Base-by-base conservation (phyloP, 441 rosid species). In the Melastoma candidum region DNA sequence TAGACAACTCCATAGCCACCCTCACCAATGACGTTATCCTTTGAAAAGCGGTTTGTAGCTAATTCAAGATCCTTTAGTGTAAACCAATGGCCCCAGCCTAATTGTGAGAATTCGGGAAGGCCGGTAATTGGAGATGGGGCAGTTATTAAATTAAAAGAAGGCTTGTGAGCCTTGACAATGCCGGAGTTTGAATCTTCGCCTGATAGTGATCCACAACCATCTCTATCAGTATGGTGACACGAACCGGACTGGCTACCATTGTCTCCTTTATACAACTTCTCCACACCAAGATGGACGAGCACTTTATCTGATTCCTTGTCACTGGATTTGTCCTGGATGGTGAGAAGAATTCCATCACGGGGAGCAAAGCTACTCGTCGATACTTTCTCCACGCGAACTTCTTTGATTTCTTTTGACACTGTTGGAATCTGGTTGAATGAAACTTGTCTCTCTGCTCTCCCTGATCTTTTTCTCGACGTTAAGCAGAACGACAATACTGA, bases 51-150 rank as follows among this genome's bases (percentile, higher is more conserved):
- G 61, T 77, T 85, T 14, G 98, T 92, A 36, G 98, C 98, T 43
- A 77, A 75, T 62, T 92, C 95, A 51, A 92, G 95, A 72, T 92
- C 98, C 70, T 95, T 82, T 55, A 92, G 58, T 0, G 98, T 92
- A 68, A 92, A 92, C 98, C 98, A 92, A 72, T 92, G 98, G 48
- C 98, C 98, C 97, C 97, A 92, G 25, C 96, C 98, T 64, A 92
- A 68, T 50, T 85, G 94, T 41, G 98, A 87, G 67, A 77, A 64
- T 65, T 87, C 93, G 11, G 96, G 95, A 53, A 87, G 71, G 49
- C 96, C 98, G 41, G 56, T 57, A 47, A 92, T 68, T 54, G 96
- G 95, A 55, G 95, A 85, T 63, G 93, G 90, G 53, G 96, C 85
- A 17, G 88, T 78, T 47, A 77, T 67, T 12, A 68, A 82, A 59